Conservation (phyloP, 2,329 filamentous ascomycete genomes). For the Cladophialophora immunda region DNA sequence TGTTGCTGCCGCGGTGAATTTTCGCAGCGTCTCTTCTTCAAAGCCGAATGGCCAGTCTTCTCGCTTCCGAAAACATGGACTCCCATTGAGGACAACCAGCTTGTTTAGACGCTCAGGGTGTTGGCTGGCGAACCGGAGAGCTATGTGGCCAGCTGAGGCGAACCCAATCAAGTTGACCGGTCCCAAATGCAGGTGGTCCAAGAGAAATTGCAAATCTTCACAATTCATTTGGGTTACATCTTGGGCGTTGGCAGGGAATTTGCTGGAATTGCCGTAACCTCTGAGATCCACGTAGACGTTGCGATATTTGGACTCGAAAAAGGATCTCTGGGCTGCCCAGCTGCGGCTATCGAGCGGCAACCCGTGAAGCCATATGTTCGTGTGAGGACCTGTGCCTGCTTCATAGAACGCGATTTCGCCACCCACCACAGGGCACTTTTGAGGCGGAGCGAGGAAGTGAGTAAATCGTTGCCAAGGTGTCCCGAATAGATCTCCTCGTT, state of each 20-base stretch:
- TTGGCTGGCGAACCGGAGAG: neutral
- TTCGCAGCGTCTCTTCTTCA: neutral
- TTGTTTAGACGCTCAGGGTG: neutral
- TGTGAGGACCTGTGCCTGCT: neutral
- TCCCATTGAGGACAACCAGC: constrained; percentile 5
- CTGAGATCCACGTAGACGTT: constrained; percentile 8
- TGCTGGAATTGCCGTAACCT: constrained; percentile 1
- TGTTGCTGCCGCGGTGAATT: neutral
- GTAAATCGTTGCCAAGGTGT: neutral
- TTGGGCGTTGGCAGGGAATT: neutral
- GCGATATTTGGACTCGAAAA: neutral
- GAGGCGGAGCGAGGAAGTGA: neutral
- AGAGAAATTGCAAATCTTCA: neutral
- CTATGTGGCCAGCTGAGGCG: constrained; percentile 1
- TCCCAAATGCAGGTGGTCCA: neutral
- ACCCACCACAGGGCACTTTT: neutral
- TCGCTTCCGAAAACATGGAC: neutral
- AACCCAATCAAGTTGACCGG: neutral
- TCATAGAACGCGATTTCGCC: neutral
- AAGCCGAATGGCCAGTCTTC: constrained; percentile 4
- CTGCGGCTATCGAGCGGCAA: constrained; percentile 4
- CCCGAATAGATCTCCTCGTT: neutral
- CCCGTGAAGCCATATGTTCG: constrained; percentile 6
- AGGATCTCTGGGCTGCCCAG: neutral
- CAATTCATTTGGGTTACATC: constrained; percentile 1